Evolutionary conservation across 768 basidiomycete species (phyloP), one percentile per base, ranked within the genome.

Genomic region (Termitomyces sp.): DNA sequence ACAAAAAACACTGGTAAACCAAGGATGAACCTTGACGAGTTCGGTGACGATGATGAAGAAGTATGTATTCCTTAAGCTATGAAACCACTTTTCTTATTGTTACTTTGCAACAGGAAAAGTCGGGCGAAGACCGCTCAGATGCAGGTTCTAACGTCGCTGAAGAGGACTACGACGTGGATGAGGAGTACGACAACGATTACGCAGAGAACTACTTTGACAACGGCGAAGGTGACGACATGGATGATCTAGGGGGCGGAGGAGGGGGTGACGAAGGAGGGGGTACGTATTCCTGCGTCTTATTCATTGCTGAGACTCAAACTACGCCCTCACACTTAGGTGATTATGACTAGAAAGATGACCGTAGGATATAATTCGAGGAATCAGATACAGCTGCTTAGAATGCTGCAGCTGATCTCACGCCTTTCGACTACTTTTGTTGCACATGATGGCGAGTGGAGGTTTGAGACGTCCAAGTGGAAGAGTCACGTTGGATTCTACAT

Each of bases 191-290:
- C 70, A 92, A 94, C 62, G 92, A 94, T 61, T 94, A 94, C 60
- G 91, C 87, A 3, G 88, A 89, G 60, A 91, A 94, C 67, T 93
- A 94, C 77, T 94, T 94, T 67, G 91, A 94, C 69, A 92, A 92
- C 54, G 91, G 91, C 18, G 91, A 92, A 70, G 85, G 78, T 4
- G 91, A 93, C 53, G 89, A 93, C 65, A 70, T 81, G 55, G 92
- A 94, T 64, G 86, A 91, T 64, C 69, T 90, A 22, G 90, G 87
- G 5, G 91, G 81, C 9, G 87, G 83, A 0, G 87, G 79, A 10
- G 88, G 80, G 4, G 89, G 81, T 18, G 88, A 80, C 41, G 87
- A 81, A 31, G 87, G 83, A 39, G 87, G 82, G 58, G 85, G 83
- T 63, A 68, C 22, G 64, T 26, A n/a, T 20, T 24, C 12, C n/a